Evolutionary conservation across 768 basidiomycete genomes (phyloP).

Genomic region (Cystobasidium ongulense): DNA sequence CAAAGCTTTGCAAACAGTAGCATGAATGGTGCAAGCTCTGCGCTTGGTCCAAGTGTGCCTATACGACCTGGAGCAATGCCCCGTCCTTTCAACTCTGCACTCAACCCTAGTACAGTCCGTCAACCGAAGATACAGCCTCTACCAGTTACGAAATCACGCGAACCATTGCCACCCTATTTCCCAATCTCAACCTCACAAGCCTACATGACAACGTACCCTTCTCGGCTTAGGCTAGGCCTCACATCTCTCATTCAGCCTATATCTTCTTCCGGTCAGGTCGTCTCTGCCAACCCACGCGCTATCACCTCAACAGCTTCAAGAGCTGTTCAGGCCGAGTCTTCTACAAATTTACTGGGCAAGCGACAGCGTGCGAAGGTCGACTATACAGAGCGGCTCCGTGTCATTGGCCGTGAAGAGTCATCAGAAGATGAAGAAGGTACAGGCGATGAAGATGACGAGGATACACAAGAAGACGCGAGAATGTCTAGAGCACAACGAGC

Average conservation of each 20-base stretch:
- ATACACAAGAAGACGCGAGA: conserved; percentile 69
- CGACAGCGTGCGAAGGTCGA: conserved; percentile 59
- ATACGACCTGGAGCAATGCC: background rate
- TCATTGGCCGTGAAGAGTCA: conserved; percentile 8
- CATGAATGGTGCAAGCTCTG: background rate
- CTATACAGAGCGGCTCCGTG: conserved; percentile 66
- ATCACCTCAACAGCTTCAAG: conserved; percentile 42
- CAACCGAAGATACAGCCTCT: background rate
- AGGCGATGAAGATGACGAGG: conserved; percentile 56
- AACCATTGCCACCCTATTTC: conserved; percentile 25
- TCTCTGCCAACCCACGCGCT: background rate
- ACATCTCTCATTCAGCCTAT: conserved; percentile 87
- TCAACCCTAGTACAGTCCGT: background rate
- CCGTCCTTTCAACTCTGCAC: background rate
- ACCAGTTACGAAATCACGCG: background rate
- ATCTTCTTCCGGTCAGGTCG: conserved; percentile 45
- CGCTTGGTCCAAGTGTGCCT: background rate
- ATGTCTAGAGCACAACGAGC: conserved; percentile 65
- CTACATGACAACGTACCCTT: conserved; percentile 69
- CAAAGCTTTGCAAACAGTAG: background rate
- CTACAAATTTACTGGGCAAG: conserved; percentile 20
- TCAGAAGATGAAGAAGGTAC: conserved; percentile 57
- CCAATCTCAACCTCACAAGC: conserved; percentile 54
- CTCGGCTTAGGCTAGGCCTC: conserved; percentile 80
- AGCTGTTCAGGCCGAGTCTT: conserved; percentile 37